Conservation (phyloP, 108 stramenopile genomes). For the Parmales sp. region DNA sequence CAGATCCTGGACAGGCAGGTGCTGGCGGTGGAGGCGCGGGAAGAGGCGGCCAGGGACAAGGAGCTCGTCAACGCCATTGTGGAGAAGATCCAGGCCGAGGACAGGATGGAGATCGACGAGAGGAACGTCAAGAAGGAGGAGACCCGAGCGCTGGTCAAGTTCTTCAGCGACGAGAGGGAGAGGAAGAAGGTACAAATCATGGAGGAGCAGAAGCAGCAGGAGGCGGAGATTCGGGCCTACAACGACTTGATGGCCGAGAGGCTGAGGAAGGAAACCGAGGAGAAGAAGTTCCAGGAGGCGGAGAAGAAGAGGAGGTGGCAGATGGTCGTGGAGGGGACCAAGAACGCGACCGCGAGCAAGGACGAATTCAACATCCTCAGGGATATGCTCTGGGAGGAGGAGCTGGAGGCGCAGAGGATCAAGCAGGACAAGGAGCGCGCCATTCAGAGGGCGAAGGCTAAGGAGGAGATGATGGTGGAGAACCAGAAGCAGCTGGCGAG, state of each 20-base stretch:
- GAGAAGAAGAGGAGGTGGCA: constrained; percentile 37
- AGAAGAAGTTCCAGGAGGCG: constrained; percentile 29
- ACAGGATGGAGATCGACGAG: constrained; percentile 31
- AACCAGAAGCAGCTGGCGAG: constrained; percentile 38
- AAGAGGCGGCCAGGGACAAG: constrained; percentile 37
- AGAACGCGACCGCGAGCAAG: constrained; percentile 31
- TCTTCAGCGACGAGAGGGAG: constrained; percentile 35
- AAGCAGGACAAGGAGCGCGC: constrained; percentile 40
- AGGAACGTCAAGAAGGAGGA: constrained; percentile 42
- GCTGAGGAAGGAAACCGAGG: constrained; percentile 25
- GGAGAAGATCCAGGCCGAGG: constrained; percentile 41
- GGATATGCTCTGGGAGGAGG: constrained; percentile 57
- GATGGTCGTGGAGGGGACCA: constrained; percentile 41
- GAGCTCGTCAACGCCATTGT: constrained; percentile 49
- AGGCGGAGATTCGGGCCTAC: constrained; percentile 42
- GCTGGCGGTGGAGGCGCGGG: constrained; percentile 26
- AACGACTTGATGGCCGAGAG: constrained; percentile 32
- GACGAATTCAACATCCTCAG: constrained; percentile 45
- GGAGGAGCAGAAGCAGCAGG: constrained; percentile 34
- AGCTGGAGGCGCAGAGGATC: constrained; percentile 40
- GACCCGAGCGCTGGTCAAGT: constrained; percentile 32
- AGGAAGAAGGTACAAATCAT: constrained; percentile 21
- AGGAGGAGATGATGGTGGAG: constrained; percentile 39
- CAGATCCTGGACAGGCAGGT: constrained; percentile 47
- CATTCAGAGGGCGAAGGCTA: constrained; percentile 20